Evolutionary conservation across 495 filamentous ascomycete species (phyloP).

Genomic region (Aspergillus sclerotioniger): DNA sequence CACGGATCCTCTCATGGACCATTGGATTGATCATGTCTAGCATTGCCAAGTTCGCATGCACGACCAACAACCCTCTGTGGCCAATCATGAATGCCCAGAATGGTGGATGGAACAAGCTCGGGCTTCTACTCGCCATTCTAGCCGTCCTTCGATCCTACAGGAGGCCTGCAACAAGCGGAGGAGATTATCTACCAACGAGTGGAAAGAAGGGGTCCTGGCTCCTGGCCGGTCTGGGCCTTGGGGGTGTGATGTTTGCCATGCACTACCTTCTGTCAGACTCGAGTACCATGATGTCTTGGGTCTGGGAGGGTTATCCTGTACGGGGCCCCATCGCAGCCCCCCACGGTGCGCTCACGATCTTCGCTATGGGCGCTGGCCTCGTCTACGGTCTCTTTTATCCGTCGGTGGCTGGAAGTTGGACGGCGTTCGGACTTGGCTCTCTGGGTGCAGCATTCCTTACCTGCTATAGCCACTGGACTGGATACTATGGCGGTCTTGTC

Average conservation of each 20-base stretch:
- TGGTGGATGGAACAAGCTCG: constrained; percentile 89
- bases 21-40: constrained; percentile 82
- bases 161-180: constrained; percentile 50
- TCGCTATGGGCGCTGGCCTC: constrained; percentile 84
- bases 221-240: constrained; percentile 74
- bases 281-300: constrained; percentile 98
- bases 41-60: constrained; percentile 88
- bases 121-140: constrained; percentile 70
- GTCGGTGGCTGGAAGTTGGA: constrained; percentile 71
- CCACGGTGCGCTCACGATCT: constrained; percentile 81
- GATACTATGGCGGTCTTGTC: constrained; percentile 80
- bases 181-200: constrained; percentile 46
- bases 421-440: constrained; percentile 72
- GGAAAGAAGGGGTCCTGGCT: constrained; percentile 64
- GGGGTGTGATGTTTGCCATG: constrained; percentile 82
- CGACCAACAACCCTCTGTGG: constrained; percentile 98
- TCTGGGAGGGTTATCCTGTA: constrained; percentile 96
- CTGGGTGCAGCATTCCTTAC: constrained; percentile 80
- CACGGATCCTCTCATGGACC: constrained; percentile 73
- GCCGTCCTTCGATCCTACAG: constrained; percentile 71
- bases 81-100: constrained; percentile 85
- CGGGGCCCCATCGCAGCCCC: constrained; percentile 84
- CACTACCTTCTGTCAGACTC: constrained; percentile 95
- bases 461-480: constrained; percentile 76
- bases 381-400: constrained; percentile 72